These are phyloP conservation scores for Pseudogymnoascus sp. DNA, from an alignment of 2,329 filamentous ascomycete genomes.

Conservation along the genomic window DNA sequence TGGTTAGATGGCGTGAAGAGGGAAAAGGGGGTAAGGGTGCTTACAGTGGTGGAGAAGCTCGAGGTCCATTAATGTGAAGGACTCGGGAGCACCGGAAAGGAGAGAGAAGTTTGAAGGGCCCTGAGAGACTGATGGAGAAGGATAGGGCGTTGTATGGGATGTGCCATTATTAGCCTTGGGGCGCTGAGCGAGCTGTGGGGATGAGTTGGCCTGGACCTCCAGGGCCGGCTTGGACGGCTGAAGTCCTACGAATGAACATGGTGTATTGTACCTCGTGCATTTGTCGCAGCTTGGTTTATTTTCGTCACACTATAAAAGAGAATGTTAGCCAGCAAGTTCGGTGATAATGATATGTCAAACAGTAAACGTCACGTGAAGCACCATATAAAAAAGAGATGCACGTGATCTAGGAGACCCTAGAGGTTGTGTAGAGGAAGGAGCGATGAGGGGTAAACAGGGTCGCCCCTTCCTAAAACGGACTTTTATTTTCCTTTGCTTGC, in stretches of 20 bases:
- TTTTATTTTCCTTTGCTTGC: constrained; percentile 18
- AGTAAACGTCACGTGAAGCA: not conserved
- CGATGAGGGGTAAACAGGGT: too few species aligned
- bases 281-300: constrained; percentile 16
- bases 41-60: constrained; percentile 18
- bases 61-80: constrained; percentile 13
- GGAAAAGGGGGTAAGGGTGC: not conserved
- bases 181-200: not conserved
- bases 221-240: not conserved
- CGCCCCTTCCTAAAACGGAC: too few species aligned
- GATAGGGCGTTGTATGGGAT: constrained; percentile 6
- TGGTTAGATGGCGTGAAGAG: not conserved
- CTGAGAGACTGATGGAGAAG: not conserved
- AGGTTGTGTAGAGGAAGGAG: too few species aligned
- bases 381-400: too few species aligned
- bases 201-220: not conserved
- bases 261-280: constrained; percentile 14
- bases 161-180: not conserved
- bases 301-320: constrained; percentile 18
- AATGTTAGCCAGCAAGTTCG: not conserved
- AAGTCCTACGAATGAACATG: constrained; percentile 14
- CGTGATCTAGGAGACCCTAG: too few species aligned
- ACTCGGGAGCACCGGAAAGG: not conserved
- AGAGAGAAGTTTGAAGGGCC: constrained; percentile 7
- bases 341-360: not conserved